Evolutionary conservation across 192 early-diverging fungal genomes (phyloP), one percentile per base, ranked within the genome.

Genomic region (Nowakowskiella sp.): DNA sequence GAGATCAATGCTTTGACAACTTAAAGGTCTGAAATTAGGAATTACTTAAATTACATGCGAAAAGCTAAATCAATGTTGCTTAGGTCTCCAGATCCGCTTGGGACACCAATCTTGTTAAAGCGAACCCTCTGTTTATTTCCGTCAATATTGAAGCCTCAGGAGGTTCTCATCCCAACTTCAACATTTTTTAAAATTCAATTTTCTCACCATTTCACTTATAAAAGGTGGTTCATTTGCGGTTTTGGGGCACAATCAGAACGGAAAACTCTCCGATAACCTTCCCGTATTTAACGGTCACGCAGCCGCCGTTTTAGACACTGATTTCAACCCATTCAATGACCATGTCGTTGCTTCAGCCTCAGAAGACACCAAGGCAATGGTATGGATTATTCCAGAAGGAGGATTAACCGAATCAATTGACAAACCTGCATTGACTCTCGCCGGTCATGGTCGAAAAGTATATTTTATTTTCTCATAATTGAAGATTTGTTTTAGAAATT

Each of bases 301-400:
- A 6, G 92, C 83, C 4, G 83, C 96, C 13, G 96, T 99, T 19
- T 74, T 99, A 47, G 96, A 99, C 68, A 99, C 94, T 16, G 89
- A 90, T 60, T 99, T 97, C 57, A 88, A 92, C 62, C 94, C 92
- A 24, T 99, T 96, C 73, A 96, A 97, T 55, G 96, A 99, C 66
- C 80, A 94, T 68, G 72, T 99, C 47, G 78, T 99, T 59, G 96
- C 96, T 22, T 77, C 69, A 28, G 73, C 67, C 23, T 55, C 73
- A 23, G 76, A 76, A 60, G 76, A 76, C 57, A 58, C 62, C 45
- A 75, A 52, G 60, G 87, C 89, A 30, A 93, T 97, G 90, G 77
- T 97, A 36, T 99, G 94, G 91, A 81, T 68, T 8, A 90, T 99
- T 60, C 93, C 93, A 0, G 82, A 86, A 51, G 84, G 85, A 67